Base-by-base conservation (phyloP, 2,329 filamentous ascomycete genomes). In the Ceratocystis eucalypticola region DNA sequence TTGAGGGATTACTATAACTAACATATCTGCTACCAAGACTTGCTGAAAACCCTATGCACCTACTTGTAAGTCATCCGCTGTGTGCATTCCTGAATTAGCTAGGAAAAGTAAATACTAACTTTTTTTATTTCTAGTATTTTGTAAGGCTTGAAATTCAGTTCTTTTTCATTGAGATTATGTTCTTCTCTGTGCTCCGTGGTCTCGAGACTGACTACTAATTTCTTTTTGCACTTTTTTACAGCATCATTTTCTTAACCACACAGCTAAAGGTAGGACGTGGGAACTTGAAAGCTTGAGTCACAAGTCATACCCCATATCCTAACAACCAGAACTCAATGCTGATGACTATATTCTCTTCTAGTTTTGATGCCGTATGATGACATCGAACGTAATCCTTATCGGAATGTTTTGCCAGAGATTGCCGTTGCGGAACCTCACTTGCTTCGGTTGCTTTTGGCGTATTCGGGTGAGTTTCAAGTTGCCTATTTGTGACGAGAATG, bases 371-470 rank as follows among this genome's bases (percentile, higher is more conserved):
- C 82, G 65, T 78, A 84, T 70, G 78, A 84, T 71, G 78, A 80
- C 53, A 75, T 75, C 37, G 76, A 78, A 50, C 79, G 80, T n/a
- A 83, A 83, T 69, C 80, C 80, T 1, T 80, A 82, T 70, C 76
- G 77, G 41, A 80, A 74, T 50, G 77, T 80, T 53, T 72, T 82
- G 5, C 80, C 80, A 0, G 76, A 78, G 74, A 85, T 90, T 84
- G 87, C 87, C 25, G 78, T 89, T 28, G 79, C 79, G 67, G 85
- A 88, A 70, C 81, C 84, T 64, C 87, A 91, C 71, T 80, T 95
- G 0, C 79, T 95, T 64, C 88, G 89, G 70, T 78, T 95, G 41
- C 78, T 94, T 61, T 80, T 95, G 28, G 87, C 90, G 22, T 95
- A 91, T 74, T 91, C 88, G 64, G 77, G 77, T 77, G 72, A 68